Evolutionary conservation across 78 protist species (phyloP).

Genomic region (Dictyostelium firmibasis): DNA sequence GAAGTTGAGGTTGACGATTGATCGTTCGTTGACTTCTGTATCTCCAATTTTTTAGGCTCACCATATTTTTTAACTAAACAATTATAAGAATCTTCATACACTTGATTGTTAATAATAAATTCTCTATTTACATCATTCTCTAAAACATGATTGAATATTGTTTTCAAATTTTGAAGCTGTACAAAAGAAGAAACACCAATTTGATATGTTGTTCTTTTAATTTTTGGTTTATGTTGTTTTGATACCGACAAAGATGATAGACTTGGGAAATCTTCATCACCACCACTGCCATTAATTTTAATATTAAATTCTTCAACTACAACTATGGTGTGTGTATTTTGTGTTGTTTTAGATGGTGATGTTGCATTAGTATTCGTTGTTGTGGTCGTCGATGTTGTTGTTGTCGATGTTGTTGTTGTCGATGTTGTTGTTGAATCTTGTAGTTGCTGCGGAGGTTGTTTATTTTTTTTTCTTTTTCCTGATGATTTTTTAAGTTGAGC

Average conservation of each 20-base stretch:
- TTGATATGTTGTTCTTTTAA: background rate
- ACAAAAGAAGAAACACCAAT: background rate
- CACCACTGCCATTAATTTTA: background rate
- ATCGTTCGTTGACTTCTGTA: background rate
- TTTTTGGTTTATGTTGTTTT: background rate
- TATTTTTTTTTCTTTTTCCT: slow-evolving; percentile 4
- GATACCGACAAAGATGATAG: background rate
- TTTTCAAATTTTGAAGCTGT: background rate
- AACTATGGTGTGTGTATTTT: background rate
- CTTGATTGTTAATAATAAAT: background rate
- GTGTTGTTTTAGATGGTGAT: background rate
- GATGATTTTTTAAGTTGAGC: background rate
- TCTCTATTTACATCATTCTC: background rate
- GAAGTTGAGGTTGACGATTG: too few species aligned
- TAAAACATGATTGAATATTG: background rate
- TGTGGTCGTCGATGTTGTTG: background rate
- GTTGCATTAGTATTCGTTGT: background rate
- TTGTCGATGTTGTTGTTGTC: background rate
- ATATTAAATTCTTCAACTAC: background rate
- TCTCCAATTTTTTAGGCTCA: background rate
- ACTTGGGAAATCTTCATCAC: background rate
- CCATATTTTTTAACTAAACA: background rate
- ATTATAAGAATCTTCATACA: background rate
- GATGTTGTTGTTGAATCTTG: background rate
- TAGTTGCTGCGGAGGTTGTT: background rate